Evolutionary conservation across 345 rosid species (phyloP).

Genomic region (Draba incana): DNA sequence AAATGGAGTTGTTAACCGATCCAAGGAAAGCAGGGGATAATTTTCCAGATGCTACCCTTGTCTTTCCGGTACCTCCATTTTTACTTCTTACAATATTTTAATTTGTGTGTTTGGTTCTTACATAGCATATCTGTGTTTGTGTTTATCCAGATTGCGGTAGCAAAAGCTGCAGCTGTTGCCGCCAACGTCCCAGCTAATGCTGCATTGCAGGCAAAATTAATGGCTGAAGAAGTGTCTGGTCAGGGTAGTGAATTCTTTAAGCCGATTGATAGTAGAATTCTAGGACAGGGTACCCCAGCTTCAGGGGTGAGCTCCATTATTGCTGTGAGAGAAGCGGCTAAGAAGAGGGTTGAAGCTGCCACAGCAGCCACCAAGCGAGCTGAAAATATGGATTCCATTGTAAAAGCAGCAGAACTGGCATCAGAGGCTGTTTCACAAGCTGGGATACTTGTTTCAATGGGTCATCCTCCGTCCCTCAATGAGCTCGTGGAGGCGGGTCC

Average conservation of each 20-base stretch:
- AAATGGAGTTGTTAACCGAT: no score
- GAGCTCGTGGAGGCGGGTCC: constrained; percentile 74
- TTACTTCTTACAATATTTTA: no score
- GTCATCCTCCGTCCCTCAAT: constrained; percentile 63
- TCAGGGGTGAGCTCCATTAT: constrained; percentile 57
- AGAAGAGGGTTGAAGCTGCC: constrained; percentile 83
- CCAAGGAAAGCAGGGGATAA: no score
- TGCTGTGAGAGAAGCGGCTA: constrained; percentile 85
- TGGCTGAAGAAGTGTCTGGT: constrained; percentile 85
- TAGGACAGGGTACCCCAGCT: constrained; percentile 52
- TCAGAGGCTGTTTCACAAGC: constrained; percentile 95
- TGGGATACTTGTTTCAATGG: constrained; percentile 88
- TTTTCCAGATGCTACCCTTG: no score
- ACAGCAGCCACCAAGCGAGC: constrained; percentile 90
- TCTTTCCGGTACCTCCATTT: no score
- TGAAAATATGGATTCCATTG: constrained; percentile 88
- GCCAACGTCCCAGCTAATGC: constrained; percentile 94
- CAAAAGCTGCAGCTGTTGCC: constrained; percentile 97
- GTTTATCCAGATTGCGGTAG: no score
- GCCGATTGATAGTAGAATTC: no score
- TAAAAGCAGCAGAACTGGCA: constrained; percentile 96
- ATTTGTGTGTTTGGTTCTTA: no score
- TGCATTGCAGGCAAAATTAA: constrained; percentile 87
- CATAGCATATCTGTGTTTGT: no score
- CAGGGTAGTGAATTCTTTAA: no score